Evolutionary conservation across 495 filamentous ascomycete species (phyloP), one percentile per base, ranked within the genome.

Genomic region (Talaromyces wortmannii): DNA sequence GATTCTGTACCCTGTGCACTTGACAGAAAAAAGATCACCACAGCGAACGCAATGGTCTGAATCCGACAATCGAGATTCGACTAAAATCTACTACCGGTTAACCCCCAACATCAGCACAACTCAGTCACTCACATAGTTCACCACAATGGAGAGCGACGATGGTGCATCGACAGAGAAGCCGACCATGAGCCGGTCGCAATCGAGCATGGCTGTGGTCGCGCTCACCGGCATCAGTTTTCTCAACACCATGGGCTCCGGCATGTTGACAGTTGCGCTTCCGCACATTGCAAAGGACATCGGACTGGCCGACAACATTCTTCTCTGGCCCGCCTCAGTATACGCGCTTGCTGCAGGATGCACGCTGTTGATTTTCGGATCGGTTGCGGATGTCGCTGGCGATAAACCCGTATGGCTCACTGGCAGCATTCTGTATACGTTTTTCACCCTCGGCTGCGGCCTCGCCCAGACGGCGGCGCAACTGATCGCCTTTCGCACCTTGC

Each of bases 351-450:
- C 67, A 31, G 77, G 78, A 30, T 77, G 74, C 44, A 64, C 63
- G 18, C 71, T 83, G 3, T 65, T 83, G 0, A 53, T 79, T 7
- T 70, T 73, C 6, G 80, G 79, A 6, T 63, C 78, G 4, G 55
- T 81, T 11, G 75, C 79, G 6, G 80, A 84, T 55, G 65, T 78
- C 8, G 53, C 80, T 0, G 80, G 80, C 1, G 62, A 62, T 31
- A 60, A 70, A 31, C 55, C 58, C 7, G 68, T 80, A n/a, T 75
- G 73, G 45, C 48, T 83, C 0, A 57, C 65, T 3, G 80, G 80
- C 0, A 71, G 70, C 46, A 64, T 75, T 8, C 58, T 81, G 0
- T 63, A 69, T 12, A 63, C 61, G 6, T 46, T 62, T 12, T 79
- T 78, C 58, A 73, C 74, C 1, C 55, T 82, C 0, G 78, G 67